These are phyloP conservation scores for Mycena leptocephala DNA, from an alignment of 768 basidiomycete genomes.

Conservation along the genomic window DNA sequence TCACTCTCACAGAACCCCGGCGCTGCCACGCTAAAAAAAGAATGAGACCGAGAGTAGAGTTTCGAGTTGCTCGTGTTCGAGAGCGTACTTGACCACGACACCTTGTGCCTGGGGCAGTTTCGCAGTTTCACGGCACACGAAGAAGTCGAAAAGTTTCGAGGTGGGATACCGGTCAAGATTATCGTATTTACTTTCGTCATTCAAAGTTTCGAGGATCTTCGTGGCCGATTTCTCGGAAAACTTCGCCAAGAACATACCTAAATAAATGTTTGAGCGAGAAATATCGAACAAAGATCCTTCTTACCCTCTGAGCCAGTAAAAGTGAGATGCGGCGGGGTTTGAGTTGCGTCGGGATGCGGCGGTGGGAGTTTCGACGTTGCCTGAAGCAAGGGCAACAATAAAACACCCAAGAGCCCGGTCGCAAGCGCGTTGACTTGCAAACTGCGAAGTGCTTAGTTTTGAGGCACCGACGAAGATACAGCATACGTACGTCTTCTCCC, in stretches of 20 bases:
- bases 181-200: not conserved
- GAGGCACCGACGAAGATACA: not conserved
- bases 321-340: conserved; percentile 24
- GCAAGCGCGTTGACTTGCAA: conserved; percentile 30
- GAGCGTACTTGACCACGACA: conserved; percentile 30
- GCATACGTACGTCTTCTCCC: conserved; percentile 23
- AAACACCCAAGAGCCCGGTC: conserved; percentile 25
- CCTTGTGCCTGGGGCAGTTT: conserved; percentile 15
- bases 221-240: not conserved
- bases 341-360: not conserved
- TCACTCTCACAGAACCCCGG: conserved; percentile 22
- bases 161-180: conserved; percentile 21
- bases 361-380: conserved; percentile 22
- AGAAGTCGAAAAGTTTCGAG: conserved; percentile 23
- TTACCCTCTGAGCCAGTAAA: conserved; percentile 25
- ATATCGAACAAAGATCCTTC: not conserved
- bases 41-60: not conserved
- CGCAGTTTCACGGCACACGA: conserved; percentile 5
- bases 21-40: conserved; percentile 9
- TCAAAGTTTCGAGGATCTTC: conserved; percentile 24
- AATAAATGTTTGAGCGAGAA: not conserved
- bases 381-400: conserved; percentile 24
- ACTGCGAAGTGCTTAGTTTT: not conserved
- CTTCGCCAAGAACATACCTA: conserved; percentile 6
- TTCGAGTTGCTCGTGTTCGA: not conserved